Evolutionary conservation across 352 stramenopile species (phyloP).

Genomic region (Elongisporangium anandrum): DNA sequence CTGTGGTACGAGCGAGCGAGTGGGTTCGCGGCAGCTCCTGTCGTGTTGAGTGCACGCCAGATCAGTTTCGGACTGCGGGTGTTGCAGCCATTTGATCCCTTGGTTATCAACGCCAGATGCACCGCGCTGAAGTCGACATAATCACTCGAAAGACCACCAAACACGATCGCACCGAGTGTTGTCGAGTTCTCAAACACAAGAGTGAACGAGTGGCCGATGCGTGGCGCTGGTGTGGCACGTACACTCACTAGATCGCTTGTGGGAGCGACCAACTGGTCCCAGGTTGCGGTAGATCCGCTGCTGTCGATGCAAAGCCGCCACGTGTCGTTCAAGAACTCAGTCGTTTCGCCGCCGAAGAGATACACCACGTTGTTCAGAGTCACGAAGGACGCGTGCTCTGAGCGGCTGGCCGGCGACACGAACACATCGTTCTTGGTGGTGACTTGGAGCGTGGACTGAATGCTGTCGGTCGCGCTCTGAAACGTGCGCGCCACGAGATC

Average conservation of each 20-base stretch:
- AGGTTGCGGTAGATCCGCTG: conserved; percentile 20
- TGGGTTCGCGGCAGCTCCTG: conserved; percentile 10
- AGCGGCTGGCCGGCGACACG: conserved; percentile 46
- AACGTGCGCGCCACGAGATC: conserved; percentile 35
- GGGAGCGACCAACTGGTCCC: conserved; percentile 48
- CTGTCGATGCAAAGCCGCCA: conserved; percentile 58
- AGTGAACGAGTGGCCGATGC: conserved; percentile 58
- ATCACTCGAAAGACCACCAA: conserved; percentile 40
- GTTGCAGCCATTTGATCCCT: conserved; percentile 14
- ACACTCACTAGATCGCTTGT: conserved; percentile 16
- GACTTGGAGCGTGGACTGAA: conserved; percentile 34
- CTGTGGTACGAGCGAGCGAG: conserved; percentile 43
- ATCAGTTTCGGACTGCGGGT: conserved; percentile 23
- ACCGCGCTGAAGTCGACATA: conserved; percentile 37
- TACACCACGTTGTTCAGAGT: conserved; percentile 24
- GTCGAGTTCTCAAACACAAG: conserved; percentile 48
- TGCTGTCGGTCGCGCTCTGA: conserved; percentile 33
- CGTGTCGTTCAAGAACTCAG: conserved; percentile 52
- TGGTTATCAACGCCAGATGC: conserved; percentile 42
- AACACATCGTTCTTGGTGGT: conserved; percentile 37
- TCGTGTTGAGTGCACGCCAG: conserved; percentile 30
- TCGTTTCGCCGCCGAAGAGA: conserved; percentile 52
- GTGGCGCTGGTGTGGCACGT: conserved; percentile 22
- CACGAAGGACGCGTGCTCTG: conserved; percentile 48
- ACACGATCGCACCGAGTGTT: conserved; percentile 34